A percentile compares a stretch with the other conserved stretches of the same genome.
Evolutionary conservation across 164 flowering plant genomes (phyloP).

Genomic region (Liquidambar formosana): DNA sequence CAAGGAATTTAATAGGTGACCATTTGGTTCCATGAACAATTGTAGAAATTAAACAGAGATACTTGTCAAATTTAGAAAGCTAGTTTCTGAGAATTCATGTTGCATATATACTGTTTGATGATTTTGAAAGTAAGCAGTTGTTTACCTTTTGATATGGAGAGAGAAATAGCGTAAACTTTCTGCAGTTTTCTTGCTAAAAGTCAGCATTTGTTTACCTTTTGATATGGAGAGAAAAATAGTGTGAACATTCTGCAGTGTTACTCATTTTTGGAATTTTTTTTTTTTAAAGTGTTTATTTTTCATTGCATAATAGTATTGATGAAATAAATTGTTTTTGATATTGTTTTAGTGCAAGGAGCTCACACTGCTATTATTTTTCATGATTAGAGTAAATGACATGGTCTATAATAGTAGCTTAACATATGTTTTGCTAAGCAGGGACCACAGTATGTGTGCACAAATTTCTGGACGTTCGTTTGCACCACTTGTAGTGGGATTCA

Average conservation of each 20-base stretch:
- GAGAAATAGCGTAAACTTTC: background rate
- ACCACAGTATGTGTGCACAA: slow-evolving; percentile 96
- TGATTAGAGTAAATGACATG: background rate
- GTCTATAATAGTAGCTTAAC: background rate
- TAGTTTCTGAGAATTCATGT: background rate
- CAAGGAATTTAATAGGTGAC: background rate
- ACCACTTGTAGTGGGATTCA: slow-evolving; percentile 96
- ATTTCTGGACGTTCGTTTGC: slow-evolving; percentile 96
- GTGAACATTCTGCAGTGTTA: background rate
- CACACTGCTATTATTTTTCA: background rate
- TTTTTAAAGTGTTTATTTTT: background rate
- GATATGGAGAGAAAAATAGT: background rate
- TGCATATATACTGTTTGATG: background rate
- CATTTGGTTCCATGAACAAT: background rate
- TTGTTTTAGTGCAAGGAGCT: too few species aligned
- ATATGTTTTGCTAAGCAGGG: slow-evolving; percentile 58
- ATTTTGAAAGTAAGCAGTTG: background rate
- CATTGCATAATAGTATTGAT: background rate
- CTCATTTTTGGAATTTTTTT: background rate
- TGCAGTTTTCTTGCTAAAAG: background rate
- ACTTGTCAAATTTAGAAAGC: background rate
- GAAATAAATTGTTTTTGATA: too few species aligned
- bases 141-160: background rate
- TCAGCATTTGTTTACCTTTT: background rate
- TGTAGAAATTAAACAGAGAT: background rate